Conservation (phyloP, 164 flowering plant species). For the Pachysandra terminalis region DNA sequence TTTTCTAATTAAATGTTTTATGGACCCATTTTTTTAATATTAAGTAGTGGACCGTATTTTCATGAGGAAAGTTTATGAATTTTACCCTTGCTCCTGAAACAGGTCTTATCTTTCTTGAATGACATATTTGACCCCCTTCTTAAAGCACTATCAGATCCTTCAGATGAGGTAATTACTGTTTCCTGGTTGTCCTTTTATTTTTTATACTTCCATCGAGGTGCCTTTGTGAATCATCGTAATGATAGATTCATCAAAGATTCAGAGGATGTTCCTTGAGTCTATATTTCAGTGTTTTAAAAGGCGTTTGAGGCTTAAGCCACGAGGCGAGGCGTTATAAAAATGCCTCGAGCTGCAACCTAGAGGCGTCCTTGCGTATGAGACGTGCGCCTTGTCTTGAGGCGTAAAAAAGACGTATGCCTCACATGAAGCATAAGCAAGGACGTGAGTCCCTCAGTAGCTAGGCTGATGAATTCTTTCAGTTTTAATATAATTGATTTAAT, state of each 20-base stretch:
- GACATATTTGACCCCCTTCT: slow-evolving; percentile 83
- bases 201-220: not conserved
- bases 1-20: too few relatives aligned
- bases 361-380: too few relatives aligned
- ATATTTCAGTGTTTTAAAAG: too few relatives aligned
- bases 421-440: too few relatives aligned
- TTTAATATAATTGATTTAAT: too few relatives aligned
- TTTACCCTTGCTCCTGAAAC: slow-evolving; percentile 24
- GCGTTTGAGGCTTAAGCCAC: too few relatives aligned
- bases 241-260: not conserved
- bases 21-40: not conserved
- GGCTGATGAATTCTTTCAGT: too few relatives aligned
- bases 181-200: not conserved
- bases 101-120: slow-evolving; percentile 70
- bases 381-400: too few relatives aligned
- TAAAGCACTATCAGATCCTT: slow-evolving; percentile 77
- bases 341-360: too few relatives aligned
- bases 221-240: not conserved
- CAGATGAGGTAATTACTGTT: slow-evolving; percentile 65
- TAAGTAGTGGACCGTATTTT: not conserved
- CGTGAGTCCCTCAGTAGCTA: too few relatives aligned
- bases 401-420: too few relatives aligned
- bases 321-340: too few relatives aligned
- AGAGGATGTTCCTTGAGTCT: not conserved
- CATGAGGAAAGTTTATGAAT: not conserved